Percentiles rank a stretch among this genome's conserved stretches.
These are phyloP conservation scores for Benincasa hispida DNA, from an alignment of 306 rosid genomes.

Conservation along the genomic window DNA sequence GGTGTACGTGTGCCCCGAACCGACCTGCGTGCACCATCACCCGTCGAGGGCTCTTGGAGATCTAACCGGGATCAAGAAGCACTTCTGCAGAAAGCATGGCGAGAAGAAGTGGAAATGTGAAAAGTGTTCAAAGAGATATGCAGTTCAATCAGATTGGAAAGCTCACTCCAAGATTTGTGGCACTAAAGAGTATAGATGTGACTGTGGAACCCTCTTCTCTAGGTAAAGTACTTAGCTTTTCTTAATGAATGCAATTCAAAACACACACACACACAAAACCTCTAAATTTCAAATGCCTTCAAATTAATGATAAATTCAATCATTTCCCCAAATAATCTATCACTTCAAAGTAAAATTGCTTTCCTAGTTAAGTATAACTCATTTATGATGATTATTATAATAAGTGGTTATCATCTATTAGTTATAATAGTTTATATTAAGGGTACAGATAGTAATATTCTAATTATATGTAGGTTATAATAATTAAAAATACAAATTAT, in stretches of 20 bases:
- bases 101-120: conserved; percentile 96
- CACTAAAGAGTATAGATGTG: conserved; percentile 75
- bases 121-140: conserved; percentile 75
- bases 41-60: conserved; percentile 84
- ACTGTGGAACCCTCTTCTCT: conserved; percentile 83
- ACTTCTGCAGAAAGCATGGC: conserved; percentile 78
- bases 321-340: no score
- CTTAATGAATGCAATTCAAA: background rate
- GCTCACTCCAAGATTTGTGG: conserved; percentile 94
- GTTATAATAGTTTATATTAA: no score
- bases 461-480: no score
- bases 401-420: no score
- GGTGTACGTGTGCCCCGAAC: conserved; percentile 74
- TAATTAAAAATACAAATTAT: no score
- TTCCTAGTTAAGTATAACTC: no score
- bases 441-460: no score
- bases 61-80: conserved; percentile 86
- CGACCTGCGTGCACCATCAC: conserved; percentile 67
- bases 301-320: no score
- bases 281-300: background rate
- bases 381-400: no score
- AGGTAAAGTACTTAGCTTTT: conserved; percentile 24
- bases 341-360: no score
- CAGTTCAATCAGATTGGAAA: conserved; percentile 93
- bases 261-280: background rate